Evolutionary conservation across 2,329 filamentous ascomycete species (phyloP).

Genomic region (Orbilia oligospora): DNA sequence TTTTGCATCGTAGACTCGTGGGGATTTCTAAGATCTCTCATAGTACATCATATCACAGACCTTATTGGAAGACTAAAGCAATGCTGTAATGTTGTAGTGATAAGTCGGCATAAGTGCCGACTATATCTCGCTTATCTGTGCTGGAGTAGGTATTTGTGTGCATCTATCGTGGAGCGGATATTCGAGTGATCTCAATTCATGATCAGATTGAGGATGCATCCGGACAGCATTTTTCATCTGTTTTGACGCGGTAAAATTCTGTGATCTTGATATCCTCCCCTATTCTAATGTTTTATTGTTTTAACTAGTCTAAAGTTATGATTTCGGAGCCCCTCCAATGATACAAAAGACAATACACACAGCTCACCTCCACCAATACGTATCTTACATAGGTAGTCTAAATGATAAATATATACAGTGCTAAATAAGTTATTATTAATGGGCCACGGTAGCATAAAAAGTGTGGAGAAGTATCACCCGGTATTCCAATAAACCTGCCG

Average conservation of each 20-base stretch:
- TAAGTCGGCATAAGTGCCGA: too few relatives aligned
- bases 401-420: constrained; percentile 47
- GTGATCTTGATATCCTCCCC: too few relatives aligned
- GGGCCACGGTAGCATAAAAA: constrained; percentile 21
- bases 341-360: background rate
- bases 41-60: too few relatives aligned
- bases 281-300: background rate
- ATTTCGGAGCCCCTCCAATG: background rate
- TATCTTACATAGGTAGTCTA: constrained; percentile 38
- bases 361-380: constrained; percentile 23
- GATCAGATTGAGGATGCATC: too few relatives aligned
- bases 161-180: too few relatives aligned
- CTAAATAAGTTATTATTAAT: constrained; percentile 26
- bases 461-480: constrained; percentile 52
- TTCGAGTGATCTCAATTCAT: too few relatives aligned
- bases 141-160: too few relatives aligned
- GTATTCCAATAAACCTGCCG: background rate
- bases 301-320: background rate
- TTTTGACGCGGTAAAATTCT: too few relatives aligned
- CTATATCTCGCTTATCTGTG: too few relatives aligned
- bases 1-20: background rate
- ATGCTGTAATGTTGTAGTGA: too few relatives aligned
- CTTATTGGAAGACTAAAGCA: background rate
- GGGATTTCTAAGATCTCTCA: background rate
- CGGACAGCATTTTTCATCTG: too few relatives aligned